Conservation (phyloP, 345 rosid species). For the Bruguiera sexangula region DNA sequence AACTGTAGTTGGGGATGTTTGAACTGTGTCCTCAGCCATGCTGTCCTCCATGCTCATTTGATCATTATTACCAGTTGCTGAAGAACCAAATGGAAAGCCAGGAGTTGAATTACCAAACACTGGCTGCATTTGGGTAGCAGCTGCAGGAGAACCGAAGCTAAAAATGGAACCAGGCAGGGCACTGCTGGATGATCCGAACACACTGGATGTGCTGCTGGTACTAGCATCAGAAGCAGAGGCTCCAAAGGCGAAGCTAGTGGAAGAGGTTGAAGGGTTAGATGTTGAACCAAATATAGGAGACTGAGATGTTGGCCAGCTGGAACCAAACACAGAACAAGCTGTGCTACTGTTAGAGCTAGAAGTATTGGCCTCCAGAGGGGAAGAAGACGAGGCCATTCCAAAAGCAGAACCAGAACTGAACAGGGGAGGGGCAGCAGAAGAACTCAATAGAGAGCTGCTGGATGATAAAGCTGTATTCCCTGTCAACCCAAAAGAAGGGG, state of each 20-base stretch:
- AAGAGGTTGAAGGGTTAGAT: slow-evolving; percentile 37
- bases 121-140: slow-evolving; percentile 44
- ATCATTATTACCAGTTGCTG: slow-evolving; percentile 52
- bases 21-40: slow-evolving; percentile 93
- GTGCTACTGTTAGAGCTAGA: slow-evolving; percentile 41
- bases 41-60: slow-evolving; percentile 90
- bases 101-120: slow-evolving; percentile 46
- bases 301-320: slow-evolving; percentile 53
- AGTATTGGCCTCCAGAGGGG: slow-evolving; percentile 36
- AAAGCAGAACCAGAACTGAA: slow-evolving; percentile 48
- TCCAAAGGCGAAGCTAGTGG: slow-evolving; percentile 49
- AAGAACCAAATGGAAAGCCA: slow-evolving; percentile 43
- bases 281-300: slow-evolving; percentile 44
- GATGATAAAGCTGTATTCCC: slow-evolving; percentile 47
- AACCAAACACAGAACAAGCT: slow-evolving; percentile 40
- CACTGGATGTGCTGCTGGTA: slow-evolving; percentile 29
- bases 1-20: slow-evolving; percentile 40
- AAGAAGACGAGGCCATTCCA: slow-evolving; percentile 39
- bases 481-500: slow-evolving; percentile 46
- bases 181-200: slow-evolving; percentile 48
- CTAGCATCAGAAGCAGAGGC: slow-evolving; percentile 38
- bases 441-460: slow-evolving; percentile 44
- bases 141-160: slow-evolving; percentile 46
- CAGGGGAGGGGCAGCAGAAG: slow-evolving; percentile 39
- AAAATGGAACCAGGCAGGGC: slow-evolving; percentile 43